phyloP scores from a whole-genome alignment of 2,329 filamentous ascomycete species.

The Epichloe uncinata region DNA sequence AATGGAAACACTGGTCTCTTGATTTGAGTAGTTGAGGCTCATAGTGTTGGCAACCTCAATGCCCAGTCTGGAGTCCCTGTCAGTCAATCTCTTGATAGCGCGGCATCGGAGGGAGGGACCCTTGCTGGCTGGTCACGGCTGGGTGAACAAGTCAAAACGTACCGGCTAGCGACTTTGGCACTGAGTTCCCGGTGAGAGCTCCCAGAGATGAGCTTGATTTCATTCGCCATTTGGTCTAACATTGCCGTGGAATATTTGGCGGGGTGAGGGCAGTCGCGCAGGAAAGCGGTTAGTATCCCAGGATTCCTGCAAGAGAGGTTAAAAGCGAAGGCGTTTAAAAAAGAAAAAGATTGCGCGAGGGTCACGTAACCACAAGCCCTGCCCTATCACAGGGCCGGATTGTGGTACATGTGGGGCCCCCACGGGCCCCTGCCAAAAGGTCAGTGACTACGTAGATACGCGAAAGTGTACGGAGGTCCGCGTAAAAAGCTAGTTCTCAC shows the following conservation, averaged over 20 bases:
- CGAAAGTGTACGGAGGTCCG: no score
- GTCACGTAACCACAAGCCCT: no score
- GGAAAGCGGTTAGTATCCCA: not conserved
- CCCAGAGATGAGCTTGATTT: constrained; percentile 39
- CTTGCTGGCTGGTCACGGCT: not conserved
- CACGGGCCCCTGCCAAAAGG: no score
- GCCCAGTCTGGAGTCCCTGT: constrained; percentile 43
- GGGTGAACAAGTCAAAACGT: constrained; percentile 10
- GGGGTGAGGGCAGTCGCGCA: not conserved
- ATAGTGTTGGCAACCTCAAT: constrained; percentile 69
- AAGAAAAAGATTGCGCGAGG: no score
- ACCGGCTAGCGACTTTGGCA: constrained; percentile 31
- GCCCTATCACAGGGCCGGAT: no score
- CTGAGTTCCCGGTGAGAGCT: constrained; percentile 35
- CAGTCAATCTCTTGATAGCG: constrained; percentile 9
- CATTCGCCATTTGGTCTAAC: constrained; percentile 36
- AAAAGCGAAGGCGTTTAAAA: no score
- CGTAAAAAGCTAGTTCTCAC: no score
- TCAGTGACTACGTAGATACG: no score
- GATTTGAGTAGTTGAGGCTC: constrained; percentile 74
- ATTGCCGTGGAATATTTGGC: constrained; percentile 14
- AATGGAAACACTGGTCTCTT: constrained; percentile 82
- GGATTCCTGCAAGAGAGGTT: no score
- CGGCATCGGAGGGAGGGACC: constrained; percentile 4
- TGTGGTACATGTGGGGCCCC: no score